phyloP scores from a whole-genome alignment of 2,329 filamentous ascomycete genomes.

The Colletotrichum eleusines region DNA sequence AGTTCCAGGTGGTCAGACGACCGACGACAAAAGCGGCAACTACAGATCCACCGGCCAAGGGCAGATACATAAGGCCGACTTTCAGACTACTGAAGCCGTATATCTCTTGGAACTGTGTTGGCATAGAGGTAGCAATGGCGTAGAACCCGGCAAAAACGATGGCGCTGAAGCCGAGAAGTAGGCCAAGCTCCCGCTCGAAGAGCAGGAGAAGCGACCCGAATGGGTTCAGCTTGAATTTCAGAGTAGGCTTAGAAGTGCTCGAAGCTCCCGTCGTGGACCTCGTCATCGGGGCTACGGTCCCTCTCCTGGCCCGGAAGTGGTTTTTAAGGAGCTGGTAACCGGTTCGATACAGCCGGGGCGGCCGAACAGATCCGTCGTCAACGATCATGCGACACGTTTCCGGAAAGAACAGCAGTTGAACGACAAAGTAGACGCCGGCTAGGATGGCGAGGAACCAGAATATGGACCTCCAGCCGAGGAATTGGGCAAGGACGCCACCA shows the following conservation, averaged over 20 bases:
- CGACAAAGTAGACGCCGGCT: conserved; percentile 50
- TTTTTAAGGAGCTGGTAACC: conserved; percentile 46
- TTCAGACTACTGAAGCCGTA: conserved; percentile 71
- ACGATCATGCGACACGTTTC: conserved; percentile 63
- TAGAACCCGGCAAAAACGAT: conserved; percentile 65
- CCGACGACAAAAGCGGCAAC: conserved; percentile 62
- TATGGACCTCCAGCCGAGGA: conserved; percentile 57
- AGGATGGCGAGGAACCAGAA: conserved; percentile 54
- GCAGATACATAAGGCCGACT: conserved; percentile 66
- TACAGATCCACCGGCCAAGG: conserved; percentile 63
- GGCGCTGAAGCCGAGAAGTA: conserved; percentile 59
- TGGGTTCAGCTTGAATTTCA: conserved; percentile 57
- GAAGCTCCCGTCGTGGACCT: conserved; percentile 37
- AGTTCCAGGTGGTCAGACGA: conserved; percentile 75
- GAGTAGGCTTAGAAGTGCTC: conserved; percentile 41
- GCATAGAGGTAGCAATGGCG: conserved; percentile 59
- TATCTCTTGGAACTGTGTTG: conserved; percentile 57
- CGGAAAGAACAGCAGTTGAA: conserved; percentile 55
- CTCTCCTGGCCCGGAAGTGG: conserved; percentile 32
- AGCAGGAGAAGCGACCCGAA: conserved; percentile 56
- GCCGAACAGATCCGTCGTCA: conserved; percentile 63
- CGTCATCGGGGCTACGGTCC: conserved; percentile 3
- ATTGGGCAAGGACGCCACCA: conserved; percentile 54
- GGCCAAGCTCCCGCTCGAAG: conserved; percentile 56
- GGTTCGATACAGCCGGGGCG: conserved; percentile 54